These are phyloP conservation scores for Blumeriella jaapii DNA, from an alignment of 2,329 filamentous ascomycete species.

Conservation along the genomic window DNA sequence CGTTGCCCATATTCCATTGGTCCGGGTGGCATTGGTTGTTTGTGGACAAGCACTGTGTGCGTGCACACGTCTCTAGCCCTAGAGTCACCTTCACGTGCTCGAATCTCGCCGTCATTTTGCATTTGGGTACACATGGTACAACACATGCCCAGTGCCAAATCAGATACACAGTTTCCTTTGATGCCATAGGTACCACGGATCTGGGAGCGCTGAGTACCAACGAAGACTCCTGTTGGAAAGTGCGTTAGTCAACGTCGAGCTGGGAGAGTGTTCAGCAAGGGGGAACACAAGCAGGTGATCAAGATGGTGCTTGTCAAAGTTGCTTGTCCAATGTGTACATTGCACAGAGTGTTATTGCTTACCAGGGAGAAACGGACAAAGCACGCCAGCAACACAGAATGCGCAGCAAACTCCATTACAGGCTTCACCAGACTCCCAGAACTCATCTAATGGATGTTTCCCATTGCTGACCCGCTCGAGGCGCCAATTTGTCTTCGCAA, in stretches of 20 bases:
- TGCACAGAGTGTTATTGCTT: too few species aligned
- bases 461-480: constrained; percentile 28
- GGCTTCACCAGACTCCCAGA: constrained; percentile 26
- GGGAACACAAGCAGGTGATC: too few species aligned
- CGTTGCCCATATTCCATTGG: constrained; percentile 22
- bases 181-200: constrained; percentile 35
- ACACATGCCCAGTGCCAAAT: constrained; percentile 29
- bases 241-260: too few species aligned
- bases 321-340: too few species aligned
- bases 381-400: constrained; percentile 24
- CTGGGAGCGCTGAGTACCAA: constrained; percentile 25
- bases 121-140: constrained; percentile 32
- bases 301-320: too few species aligned
- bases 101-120: constrained; percentile 35
- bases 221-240: constrained; percentile 7
- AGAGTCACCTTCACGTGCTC: constrained; percentile 30
- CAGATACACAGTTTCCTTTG: constrained; percentile 27
- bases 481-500: constrained; percentile 33
- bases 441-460: constrained; percentile 30
- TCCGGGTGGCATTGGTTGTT: constrained; percentile 6
- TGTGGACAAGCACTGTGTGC: constrained; percentile 1
- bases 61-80: too few species aligned
- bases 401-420: constrained; percentile 31
- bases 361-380: not conserved
- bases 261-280: too few species aligned